A percentile compares a stretch with the other conserved stretches of the same genome.
Conservation (phyloP, 2,329 filamentous ascomycete species). For the Stemphylium beticola region DNA sequence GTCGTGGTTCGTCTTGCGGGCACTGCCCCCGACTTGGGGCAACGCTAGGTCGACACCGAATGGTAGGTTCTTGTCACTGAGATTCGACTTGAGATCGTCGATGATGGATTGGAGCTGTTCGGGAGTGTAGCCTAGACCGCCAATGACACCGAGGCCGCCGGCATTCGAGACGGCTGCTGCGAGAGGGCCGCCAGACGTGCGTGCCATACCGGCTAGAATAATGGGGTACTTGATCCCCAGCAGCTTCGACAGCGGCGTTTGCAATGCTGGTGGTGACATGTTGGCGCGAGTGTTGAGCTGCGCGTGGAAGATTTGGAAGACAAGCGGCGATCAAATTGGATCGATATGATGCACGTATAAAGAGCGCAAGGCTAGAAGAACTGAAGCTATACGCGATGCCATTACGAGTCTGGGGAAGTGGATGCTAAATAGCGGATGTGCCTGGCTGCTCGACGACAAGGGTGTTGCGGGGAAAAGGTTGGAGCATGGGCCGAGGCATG, state of each 20-base stretch:
- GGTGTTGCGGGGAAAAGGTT: slow-evolving; percentile 25
- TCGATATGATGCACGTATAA: background rate
- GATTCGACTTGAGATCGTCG: slow-evolving; percentile 79
- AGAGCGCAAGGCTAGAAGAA: slow-evolving; percentile 1
- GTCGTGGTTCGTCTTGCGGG: slow-evolving; percentile 92
- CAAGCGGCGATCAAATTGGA: slow-evolving; percentile 3
- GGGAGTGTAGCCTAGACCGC: slow-evolving; percentile 59
- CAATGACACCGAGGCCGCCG: slow-evolving; percentile 73
- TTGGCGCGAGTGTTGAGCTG: slow-evolving; percentile 9
- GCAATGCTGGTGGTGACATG: slow-evolving; percentile 44
- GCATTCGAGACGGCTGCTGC: slow-evolving; percentile 70
- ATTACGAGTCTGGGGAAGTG: slow-evolving; percentile 31
- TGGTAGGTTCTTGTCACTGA: slow-evolving; percentile 70
- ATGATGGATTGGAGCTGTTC: slow-evolving; percentile 79
- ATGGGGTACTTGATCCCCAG: slow-evolving; percentile 87
- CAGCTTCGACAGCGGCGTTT: slow-evolving; percentile 58
- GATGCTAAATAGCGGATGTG: slow-evolving; percentile 34
- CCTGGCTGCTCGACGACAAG: slow-evolving; percentile 18
- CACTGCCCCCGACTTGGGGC: slow-evolving; percentile 82
- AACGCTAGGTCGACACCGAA: slow-evolving; percentile 93
- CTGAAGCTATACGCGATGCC: slow-evolving; percentile 7
- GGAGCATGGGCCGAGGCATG: slow-evolving; percentile 27
- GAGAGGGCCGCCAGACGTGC: slow-evolving; percentile 60
- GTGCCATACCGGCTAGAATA: slow-evolving; percentile 92
- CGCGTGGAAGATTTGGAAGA: background rate